phyloP scores from a whole-genome alignment of 129 eudicot genomes.

The Chrysanthemum seticuspe region DNA sequence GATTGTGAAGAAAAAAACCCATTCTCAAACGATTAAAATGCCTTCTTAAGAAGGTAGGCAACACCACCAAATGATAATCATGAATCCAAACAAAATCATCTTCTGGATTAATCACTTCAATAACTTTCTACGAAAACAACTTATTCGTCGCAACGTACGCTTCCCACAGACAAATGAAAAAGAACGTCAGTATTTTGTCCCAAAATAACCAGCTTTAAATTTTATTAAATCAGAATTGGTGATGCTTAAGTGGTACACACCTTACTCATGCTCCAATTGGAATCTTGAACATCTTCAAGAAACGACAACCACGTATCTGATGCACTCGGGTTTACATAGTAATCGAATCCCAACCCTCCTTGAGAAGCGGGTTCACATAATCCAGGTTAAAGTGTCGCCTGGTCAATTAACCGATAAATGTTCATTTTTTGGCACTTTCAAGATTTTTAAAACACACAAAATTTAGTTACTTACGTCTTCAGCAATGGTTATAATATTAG shows the following conservation, averaged over 20 bases:
- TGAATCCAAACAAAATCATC: constrained; percentile 84
- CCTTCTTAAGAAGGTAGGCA: constrained; percentile 72
- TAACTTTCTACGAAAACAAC: constrained; percentile 64
- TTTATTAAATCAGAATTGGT: not conserved
- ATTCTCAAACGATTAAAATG: constrained; percentile 68
- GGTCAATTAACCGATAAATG: constrained; percentile 11
- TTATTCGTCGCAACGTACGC: constrained; percentile 70
- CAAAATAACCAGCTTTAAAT: not conserved
- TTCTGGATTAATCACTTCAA: constrained; percentile 79
- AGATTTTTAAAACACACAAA: constrained; percentile 18
- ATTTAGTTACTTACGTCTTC: constrained; percentile 77
- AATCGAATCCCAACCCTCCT: constrained; percentile 98
- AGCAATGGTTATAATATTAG: constrained; percentile 87
- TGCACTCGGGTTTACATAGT: constrained; percentile 78
- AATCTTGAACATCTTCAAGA: constrained; percentile 73
- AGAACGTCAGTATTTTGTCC: too few relatives aligned
- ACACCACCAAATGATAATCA: constrained; percentile 75
- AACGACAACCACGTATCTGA: constrained; percentile 88
- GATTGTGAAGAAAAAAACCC: constrained; percentile 82
- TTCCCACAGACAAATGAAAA: constrained; percentile 41
- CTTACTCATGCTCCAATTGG: constrained; percentile 95
- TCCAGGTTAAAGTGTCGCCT: constrained; percentile 92
- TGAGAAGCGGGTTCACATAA: constrained; percentile 89
- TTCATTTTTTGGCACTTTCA: not conserved
- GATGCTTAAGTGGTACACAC: constrained; percentile 36